Evolutionary conservation across 2,329 filamentous ascomycete species (phyloP).

Genomic region (Zalaria sp.): DNA sequence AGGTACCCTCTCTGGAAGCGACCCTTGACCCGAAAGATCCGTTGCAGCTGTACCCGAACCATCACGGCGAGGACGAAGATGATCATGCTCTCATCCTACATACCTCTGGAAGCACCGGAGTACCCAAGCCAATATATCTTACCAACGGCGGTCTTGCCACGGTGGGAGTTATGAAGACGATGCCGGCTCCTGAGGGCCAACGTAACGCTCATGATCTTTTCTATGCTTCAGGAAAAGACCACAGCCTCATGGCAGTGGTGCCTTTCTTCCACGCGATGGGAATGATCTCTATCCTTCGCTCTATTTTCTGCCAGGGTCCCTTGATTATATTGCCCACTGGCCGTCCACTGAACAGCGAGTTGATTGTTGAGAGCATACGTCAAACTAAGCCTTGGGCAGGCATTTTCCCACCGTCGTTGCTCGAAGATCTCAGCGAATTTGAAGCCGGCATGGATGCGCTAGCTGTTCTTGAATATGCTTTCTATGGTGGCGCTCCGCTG

Average conservation of each 20-base stretch:
- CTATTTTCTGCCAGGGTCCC: constrained; percentile 5
- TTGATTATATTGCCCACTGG: constrained; percentile 4
- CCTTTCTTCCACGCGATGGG: constrained; percentile 10
- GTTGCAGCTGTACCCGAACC: constrained; percentile 15
- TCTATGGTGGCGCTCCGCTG: constrained; percentile 7
- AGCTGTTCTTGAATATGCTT: constrained; percentile 4
- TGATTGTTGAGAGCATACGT: constrained; percentile 8
- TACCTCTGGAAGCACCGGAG: constrained; percentile 29
- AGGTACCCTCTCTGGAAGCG: constrained; percentile 6
- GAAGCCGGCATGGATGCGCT: constrained; percentile 6
- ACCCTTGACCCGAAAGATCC: constrained; percentile 1
- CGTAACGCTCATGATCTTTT: constrained; percentile 7
- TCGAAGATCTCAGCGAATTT: constrained; percentile 6
- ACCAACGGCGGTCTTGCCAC: constrained; percentile 20
- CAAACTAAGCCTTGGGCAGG: constrained; percentile 7
- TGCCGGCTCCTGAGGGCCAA: constrained; percentile 19
- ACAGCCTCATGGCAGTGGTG: neutral
- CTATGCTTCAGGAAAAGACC: constrained; percentile 1
- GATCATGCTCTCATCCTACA: constrained; percentile 26
- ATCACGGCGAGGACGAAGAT: constrained; percentile 17
- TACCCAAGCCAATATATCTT: constrained; percentile 26
- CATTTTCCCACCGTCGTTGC: constrained; percentile 7
- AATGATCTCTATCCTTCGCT: constrained; percentile 5
- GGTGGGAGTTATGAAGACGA: constrained; percentile 23
- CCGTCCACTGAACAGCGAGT: constrained; percentile 6